A percentile compares a stretch with the other conserved stretches of the same genome.
Conservation (phyloP, 139 green algal genomes). For the Chlamydomonas sp. region DNA sequence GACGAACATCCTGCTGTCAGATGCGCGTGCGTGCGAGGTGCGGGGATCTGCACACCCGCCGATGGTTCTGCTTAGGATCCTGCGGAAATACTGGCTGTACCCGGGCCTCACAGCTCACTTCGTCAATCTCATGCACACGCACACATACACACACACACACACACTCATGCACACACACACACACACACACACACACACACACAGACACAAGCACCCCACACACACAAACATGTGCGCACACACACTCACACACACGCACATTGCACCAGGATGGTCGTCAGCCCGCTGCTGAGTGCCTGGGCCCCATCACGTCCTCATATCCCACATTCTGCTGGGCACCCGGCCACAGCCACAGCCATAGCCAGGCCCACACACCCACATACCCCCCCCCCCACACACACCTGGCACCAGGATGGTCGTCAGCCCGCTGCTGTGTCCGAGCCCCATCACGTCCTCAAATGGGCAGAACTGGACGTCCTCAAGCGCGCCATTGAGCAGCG, state of each 20-base stretch:
- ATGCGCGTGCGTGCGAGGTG: too few relatives aligned
- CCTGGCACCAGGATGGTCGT: conserved; percentile 84
- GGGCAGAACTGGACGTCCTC: conserved; percentile 75
- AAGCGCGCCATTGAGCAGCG: conserved; percentile 42
- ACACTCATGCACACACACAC: neutral
- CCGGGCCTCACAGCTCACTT: too few relatives aligned
- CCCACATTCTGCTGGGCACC: too few relatives aligned
- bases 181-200: conserved; percentile 10
- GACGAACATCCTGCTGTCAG: too few relatives aligned
- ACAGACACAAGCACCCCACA: too few relatives aligned
- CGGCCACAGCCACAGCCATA: neutral
- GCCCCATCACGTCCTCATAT: conserved; percentile 82
- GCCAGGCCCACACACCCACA: conserved; percentile 2
- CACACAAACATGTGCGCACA: too few relatives aligned
- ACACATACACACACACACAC: too few relatives aligned
- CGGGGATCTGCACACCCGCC: too few relatives aligned
- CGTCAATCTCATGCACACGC: too few relatives aligned
- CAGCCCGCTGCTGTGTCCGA: conserved; percentile 64
- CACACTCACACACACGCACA: too few relatives aligned
- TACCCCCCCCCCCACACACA: conserved; percentile 5
- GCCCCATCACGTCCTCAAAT: conserved; percentile 81
- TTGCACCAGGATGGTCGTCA: conserved; percentile 82
- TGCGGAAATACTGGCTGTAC: too few relatives aligned
- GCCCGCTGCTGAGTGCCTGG: conserved; percentile 56
- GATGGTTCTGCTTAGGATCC: too few relatives aligned